phyloP scores from a whole-genome alignment of 139 green algal species.

The Volvox africanus region DNA sequence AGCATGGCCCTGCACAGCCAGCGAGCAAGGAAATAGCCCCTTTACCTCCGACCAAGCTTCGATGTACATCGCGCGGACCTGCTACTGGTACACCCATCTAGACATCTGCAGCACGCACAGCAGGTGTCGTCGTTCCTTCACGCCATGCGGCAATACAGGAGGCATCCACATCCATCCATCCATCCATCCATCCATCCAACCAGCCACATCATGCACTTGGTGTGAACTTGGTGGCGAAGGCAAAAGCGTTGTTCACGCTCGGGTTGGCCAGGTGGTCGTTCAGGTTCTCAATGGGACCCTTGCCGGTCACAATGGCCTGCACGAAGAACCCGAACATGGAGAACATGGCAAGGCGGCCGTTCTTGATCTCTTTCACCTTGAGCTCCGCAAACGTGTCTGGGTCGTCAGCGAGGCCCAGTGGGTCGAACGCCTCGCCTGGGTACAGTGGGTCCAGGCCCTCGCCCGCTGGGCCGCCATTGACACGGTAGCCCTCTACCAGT shows the following conservation, averaged over 20 bases:
- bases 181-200: too few relatives aligned
- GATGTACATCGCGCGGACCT: background rate
- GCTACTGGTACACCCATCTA: background rate
- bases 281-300: constrained; percentile 78
- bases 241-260: constrained; percentile 76
- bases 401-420: constrained; percentile 94
- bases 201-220: constrained; percentile 55
- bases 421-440: constrained; percentile 94
- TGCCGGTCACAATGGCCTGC: constrained; percentile 84
- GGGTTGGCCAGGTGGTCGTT: constrained; percentile 86
- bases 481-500: constrained; percentile 93
- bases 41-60: background rate
- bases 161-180: background rate
- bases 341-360: constrained; percentile 94
- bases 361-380: constrained; percentile 81
- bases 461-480: constrained; percentile 90
- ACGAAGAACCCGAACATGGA: constrained; percentile 88
- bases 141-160: background rate
- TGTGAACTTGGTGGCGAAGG: constrained; percentile 75
- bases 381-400: constrained; percentile 84
- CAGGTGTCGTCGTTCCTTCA: background rate
- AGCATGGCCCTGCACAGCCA: background rate
- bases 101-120: background rate
- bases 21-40: background rate
- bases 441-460: constrained; percentile 90